phyloP scores from a whole-genome alignment of 2,329 filamentous ascomycete genomes.

The Trichophyton schoenleinii region DNA sequence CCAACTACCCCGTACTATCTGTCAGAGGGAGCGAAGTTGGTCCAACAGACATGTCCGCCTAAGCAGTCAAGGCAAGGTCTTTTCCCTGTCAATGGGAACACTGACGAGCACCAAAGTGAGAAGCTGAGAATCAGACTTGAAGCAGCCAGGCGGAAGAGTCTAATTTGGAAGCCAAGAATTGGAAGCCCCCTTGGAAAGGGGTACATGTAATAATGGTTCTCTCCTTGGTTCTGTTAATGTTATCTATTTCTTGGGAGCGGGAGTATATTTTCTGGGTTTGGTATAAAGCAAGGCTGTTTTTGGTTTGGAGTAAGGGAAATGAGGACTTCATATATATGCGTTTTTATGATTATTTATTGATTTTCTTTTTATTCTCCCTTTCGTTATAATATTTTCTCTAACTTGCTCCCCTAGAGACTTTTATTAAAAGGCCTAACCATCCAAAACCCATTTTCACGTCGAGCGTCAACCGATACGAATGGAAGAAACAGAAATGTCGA shows the following conservation, averaged over 20 bases:
- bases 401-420: background rate
- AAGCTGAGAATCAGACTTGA: conserved; percentile 50
- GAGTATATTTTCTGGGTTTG: background rate
- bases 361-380: background rate
- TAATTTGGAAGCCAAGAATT: conserved; percentile 64
- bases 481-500: background rate
- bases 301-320: background rate
- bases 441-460: background rate
- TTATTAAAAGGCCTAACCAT: background rate
- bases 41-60: conserved; percentile 43
- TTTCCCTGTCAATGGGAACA: conserved; percentile 22
- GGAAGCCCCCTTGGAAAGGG: conserved; percentile 52
- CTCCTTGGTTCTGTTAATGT: background rate
- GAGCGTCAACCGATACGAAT: background rate
- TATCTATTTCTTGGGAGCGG: background rate
- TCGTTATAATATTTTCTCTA: background rate
- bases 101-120: conserved; percentile 23
- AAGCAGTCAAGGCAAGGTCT: conserved; percentile 37
- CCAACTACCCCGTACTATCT: conserved; percentile 37
- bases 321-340: background rate
- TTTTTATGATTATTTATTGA: background rate
- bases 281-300: background rate
- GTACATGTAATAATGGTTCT: background rate
- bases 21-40: conserved; percentile 30
- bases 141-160: conserved; percentile 61